A percentile compares a stretch with the other conserved stretches of the same genome.
Evolutionary conservation across 1,139 yeast genomes (phyloP).

Genomic region (Fermentozyma sake): DNA sequence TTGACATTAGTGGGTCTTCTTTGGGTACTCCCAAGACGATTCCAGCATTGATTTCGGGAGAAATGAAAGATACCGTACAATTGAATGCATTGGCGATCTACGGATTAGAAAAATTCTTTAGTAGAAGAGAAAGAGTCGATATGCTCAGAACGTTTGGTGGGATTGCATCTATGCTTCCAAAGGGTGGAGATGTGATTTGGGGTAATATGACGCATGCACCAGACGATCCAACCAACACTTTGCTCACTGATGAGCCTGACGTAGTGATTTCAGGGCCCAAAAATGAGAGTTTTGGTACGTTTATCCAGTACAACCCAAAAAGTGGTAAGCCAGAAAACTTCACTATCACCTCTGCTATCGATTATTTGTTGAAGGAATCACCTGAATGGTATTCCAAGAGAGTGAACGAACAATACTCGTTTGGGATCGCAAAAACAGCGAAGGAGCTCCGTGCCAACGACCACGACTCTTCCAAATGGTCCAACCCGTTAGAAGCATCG

Average conservation of each 20-base stretch:
- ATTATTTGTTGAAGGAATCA: slow-evolving; percentile 56
- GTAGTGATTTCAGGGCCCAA: slow-evolving; percentile 29
- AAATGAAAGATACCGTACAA: slow-evolving; percentile 96
- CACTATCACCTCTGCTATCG: slow-evolving; percentile 64
- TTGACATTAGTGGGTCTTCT: slow-evolving; percentile 83
- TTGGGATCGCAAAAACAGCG: slow-evolving; percentile 62
- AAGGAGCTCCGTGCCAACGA: slow-evolving; percentile 62
- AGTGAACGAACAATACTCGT: slow-evolving; percentile 67
- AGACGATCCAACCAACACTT: slow-evolving; percentile 50
- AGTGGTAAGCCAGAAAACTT: slow-evolving; percentile 17
- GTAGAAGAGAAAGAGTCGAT: slow-evolving; percentile 82
- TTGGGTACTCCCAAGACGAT: slow-evolving; percentile 93
- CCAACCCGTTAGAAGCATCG: slow-evolving; percentile 86
- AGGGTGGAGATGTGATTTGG: slow-evolving; percentile 91
- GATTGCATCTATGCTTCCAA: slow-evolving; percentile 90
- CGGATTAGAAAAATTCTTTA: slow-evolving; percentile 90
- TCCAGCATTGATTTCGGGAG: slow-evolving; percentile 89
- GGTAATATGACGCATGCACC: slow-evolving; percentile 60
- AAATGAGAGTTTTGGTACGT: slow-evolving; percentile 63
- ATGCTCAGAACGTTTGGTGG: slow-evolving; percentile 89
- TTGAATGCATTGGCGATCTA: slow-evolving; percentile 88
- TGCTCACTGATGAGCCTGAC: slow-evolving; percentile 17
- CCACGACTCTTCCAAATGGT: slow-evolving; percentile 74
- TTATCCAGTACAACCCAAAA: slow-evolving; percentile 51
- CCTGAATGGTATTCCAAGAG: slow-evolving; percentile 75